phyloP scores from a whole-genome alignment of 345 rosid genomes.

The Pseudoturritis turrita region DNA sequence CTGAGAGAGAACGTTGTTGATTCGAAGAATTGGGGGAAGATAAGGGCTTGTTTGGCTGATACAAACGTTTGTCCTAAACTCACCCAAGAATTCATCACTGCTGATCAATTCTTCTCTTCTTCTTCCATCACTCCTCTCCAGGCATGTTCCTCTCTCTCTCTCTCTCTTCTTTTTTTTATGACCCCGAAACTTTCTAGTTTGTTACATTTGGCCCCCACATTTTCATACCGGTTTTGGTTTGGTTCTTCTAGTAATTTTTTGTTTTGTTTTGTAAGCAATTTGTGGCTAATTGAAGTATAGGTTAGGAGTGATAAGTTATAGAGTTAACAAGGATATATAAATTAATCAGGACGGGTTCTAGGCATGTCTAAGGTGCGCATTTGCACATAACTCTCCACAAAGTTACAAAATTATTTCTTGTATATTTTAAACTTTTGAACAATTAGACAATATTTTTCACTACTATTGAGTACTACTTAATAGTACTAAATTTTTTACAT shows the following conservation, averaged over 20 bases:
- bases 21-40: slow-evolving; percentile 57
- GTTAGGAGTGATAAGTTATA: background rate
- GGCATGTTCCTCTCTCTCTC: slow-evolving; percentile 34
- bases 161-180: background rate
- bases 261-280: background rate
- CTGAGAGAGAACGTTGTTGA: slow-evolving; percentile 55
- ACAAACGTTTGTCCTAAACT: slow-evolving; percentile 62
- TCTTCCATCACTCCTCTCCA: slow-evolving; percentile 74
- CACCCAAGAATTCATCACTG: slow-evolving; percentile 43
- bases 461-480: too few relatives aligned
- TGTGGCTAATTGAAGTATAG: background rate
- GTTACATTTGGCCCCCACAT: background rate
- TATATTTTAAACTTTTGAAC: too few relatives aligned
- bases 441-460: too few relatives aligned
- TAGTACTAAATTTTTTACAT: too few relatives aligned
- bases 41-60: slow-evolving; percentile 66
- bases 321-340: too few relatives aligned
- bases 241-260: background rate
- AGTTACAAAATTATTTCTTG: too few relatives aligned
- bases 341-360: too few relatives aligned
- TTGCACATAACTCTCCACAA: too few relatives aligned
- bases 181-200: background rate
- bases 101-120: slow-evolving; percentile 63
- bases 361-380: too few relatives aligned
- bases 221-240: background rate